A percentile compares a stretch with the other conserved stretches of the same genome.
Conservation (phyloP, 208 protist genomes). For the Crithidia bombi region DNA sequence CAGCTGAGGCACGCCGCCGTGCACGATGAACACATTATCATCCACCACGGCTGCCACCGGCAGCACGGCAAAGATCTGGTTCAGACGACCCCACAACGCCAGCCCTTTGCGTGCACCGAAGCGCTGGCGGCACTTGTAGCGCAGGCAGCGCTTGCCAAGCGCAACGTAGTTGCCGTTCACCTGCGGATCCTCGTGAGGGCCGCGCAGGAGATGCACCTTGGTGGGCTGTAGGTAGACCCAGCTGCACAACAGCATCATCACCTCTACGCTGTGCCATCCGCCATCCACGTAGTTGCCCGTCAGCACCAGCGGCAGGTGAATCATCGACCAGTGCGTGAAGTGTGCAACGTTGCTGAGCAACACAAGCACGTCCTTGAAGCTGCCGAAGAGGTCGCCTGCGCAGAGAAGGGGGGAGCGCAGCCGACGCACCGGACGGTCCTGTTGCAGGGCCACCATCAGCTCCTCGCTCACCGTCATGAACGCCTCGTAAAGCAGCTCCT, state of each 20-base stretch:
- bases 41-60: slow-evolving; percentile 89
- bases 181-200: slow-evolving; percentile 82
- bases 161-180: slow-evolving; percentile 70
- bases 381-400: slow-evolving; percentile 77
- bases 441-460: slow-evolving; percentile 3
- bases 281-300: slow-evolving; percentile 97
- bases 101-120: slow-evolving; percentile 64
- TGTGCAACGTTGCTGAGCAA: slow-evolving; percentile 45
- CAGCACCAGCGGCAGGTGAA: slow-evolving; percentile 90
- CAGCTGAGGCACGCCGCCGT: slow-evolving; percentile 89
- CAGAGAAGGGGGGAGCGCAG: slow-evolving; percentile 60
- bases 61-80: slow-evolving; percentile 72
- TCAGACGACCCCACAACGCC: slow-evolving; percentile 70
- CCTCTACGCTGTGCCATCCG: slow-evolving; percentile 83
- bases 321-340: slow-evolving; percentile 55
- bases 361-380: slow-evolving; percentile 64
- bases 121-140: slow-evolving; percentile 65
- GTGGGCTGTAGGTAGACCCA: slow-evolving; percentile 64
- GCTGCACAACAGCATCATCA: slow-evolving; percentile 73
- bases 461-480: slow-evolving; percentile 18
- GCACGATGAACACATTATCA: slow-evolving; percentile 76
- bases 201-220: slow-evolving; percentile 84
- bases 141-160: slow-evolving; percentile 63
- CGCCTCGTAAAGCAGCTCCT: slow-evolving; percentile 8
- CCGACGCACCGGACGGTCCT: slow-evolving; percentile 38